These are phyloP conservation scores for Sporisorium sorghi DNA, from an alignment of 1,284 basidiomycete species.

Conservation along the genomic window DNA sequence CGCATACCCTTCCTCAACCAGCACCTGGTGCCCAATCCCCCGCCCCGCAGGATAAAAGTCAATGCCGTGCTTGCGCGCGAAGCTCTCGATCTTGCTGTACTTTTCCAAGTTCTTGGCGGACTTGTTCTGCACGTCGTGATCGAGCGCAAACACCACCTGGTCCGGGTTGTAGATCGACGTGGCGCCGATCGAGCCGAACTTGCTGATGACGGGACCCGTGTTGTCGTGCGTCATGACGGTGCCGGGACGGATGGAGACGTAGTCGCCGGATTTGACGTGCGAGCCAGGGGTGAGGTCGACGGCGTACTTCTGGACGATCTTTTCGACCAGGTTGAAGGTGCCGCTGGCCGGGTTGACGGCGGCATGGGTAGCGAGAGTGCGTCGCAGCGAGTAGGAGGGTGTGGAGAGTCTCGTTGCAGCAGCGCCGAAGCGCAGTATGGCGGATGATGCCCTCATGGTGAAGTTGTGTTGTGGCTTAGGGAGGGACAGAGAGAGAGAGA, in stretches of 20 bases:
- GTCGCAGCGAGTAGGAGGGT: slow-evolving; percentile 17
- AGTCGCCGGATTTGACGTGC: slow-evolving; percentile 89
- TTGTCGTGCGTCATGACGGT: slow-evolving; percentile 85
- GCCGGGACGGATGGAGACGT: slow-evolving; percentile 97
- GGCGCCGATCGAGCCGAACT: slow-evolving; percentile 92
- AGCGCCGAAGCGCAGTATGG: slow-evolving; percentile 37
- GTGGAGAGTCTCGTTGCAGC: slow-evolving; percentile 14
- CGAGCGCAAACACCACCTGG: slow-evolving; percentile 94
- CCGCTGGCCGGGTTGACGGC: slow-evolving; percentile 34
- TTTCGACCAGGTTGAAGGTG: slow-evolving; percentile 79
- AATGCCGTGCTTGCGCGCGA: slow-evolving; percentile 85
- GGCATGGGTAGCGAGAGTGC: slow-evolving; percentile 45
- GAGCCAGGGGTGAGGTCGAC: slow-evolving; percentile 79
- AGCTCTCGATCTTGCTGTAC: slow-evolving; percentile 90
- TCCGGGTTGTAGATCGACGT: slow-evolving; percentile 83
- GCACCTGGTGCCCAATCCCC: slow-evolving; percentile 80
- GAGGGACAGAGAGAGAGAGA: neutral
- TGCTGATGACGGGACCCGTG: slow-evolving; percentile 93
- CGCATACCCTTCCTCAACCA: slow-evolving; percentile 67
- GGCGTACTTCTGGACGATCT: slow-evolving; percentile 96
- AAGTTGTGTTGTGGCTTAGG: neutral
- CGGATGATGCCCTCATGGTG: slow-evolving; percentile 42
- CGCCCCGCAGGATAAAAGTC: slow-evolving; percentile 98
- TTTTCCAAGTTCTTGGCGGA: slow-evolving; percentile 92
- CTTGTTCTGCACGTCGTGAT: slow-evolving; percentile 98